These are phyloP conservation scores for Aspergillus saccharolyticus DNA, from an alignment of 495 filamentous ascomycete species.

Conservation along the genomic window DNA sequence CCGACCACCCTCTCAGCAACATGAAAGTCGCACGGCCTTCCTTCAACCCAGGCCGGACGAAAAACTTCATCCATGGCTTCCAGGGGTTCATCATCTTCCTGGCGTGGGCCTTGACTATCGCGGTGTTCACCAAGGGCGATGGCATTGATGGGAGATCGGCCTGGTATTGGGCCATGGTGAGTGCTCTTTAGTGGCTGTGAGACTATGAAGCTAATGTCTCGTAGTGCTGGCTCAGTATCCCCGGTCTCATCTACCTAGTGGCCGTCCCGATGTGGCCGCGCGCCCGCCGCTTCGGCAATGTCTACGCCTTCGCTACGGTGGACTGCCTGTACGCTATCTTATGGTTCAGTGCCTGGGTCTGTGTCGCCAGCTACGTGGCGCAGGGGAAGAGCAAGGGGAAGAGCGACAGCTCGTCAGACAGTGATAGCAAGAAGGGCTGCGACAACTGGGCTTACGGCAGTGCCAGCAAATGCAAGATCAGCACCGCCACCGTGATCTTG, in stretches of 20 bases:
- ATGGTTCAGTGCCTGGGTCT: constrained; percentile 81
- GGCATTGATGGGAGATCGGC: constrained; percentile 62
- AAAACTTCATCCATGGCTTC: constrained; percentile 45
- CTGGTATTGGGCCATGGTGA: constrained; percentile 75
- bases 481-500: constrained; percentile 72
- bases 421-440: constrained; percentile 35
- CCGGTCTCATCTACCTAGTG: constrained; percentile 75
- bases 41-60: constrained; percentile 39
- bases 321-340: constrained; percentile 70
- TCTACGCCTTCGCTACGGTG: constrained; percentile 72
- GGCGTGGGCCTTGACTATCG: constrained; percentile 67
- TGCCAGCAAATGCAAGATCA: constrained; percentile 59
- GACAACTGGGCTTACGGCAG: constrained; percentile 51
- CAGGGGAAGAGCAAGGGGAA: constrained; percentile 41
- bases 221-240: constrained; percentile 81
- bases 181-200: background rate
- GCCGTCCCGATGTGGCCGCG: constrained; percentile 83
- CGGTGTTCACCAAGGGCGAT: constrained; percentile 61
- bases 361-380: constrained; percentile 65
- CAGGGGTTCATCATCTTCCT: constrained; percentile 68
- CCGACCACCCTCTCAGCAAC: background rate
- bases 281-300: constrained; percentile 71
- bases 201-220: constrained; percentile 16
- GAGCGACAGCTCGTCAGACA: constrained; percentile 18
- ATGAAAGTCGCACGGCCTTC: constrained; percentile 33